Evolutionary conservation across 106 monocot species (phyloP).

Genomic region (Phalaenopsis aphrodite): DNA sequence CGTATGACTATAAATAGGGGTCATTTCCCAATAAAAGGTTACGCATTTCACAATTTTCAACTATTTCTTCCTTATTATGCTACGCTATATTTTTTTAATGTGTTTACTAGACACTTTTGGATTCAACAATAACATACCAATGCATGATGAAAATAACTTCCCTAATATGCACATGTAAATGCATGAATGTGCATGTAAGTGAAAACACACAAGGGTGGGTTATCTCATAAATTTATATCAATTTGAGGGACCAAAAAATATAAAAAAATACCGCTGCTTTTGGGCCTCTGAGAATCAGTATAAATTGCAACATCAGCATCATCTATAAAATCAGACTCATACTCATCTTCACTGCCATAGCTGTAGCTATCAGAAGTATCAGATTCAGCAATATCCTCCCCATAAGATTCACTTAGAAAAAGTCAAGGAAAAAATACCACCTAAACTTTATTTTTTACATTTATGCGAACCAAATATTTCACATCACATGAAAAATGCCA

Average conservation of each 20-base stretch:
- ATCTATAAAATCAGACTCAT: constrained; percentile 69
- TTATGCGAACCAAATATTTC: no score
- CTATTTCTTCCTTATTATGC: no score
- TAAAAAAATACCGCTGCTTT: constrained; percentile 55
- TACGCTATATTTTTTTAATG: no score
- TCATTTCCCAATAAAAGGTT: no score
- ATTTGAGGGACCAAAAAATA: not conserved
- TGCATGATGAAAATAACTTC: not conserved
- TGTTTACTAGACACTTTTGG: no score
- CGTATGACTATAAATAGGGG: no score
- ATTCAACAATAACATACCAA: not conserved
- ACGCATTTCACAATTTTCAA: no score
- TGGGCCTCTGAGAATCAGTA: constrained; percentile 32
- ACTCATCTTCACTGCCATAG: constrained; percentile 48
- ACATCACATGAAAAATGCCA: no score
- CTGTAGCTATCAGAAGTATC: constrained; percentile 28
- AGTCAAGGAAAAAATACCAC: constrained; percentile 18
- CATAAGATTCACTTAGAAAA: constrained; percentile 58
- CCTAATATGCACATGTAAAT: not conserved
- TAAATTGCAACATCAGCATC: constrained; percentile 49
- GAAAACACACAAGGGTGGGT: not conserved
- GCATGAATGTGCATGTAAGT: not conserved
- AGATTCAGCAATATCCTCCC: constrained; percentile 62
- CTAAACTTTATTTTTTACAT: no score
- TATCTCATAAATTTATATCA: not conserved